Evolutionary conservation across 2,329 filamentous ascomycete genomes (phyloP).

Genomic region (Epichloe coenophiala): DNA sequence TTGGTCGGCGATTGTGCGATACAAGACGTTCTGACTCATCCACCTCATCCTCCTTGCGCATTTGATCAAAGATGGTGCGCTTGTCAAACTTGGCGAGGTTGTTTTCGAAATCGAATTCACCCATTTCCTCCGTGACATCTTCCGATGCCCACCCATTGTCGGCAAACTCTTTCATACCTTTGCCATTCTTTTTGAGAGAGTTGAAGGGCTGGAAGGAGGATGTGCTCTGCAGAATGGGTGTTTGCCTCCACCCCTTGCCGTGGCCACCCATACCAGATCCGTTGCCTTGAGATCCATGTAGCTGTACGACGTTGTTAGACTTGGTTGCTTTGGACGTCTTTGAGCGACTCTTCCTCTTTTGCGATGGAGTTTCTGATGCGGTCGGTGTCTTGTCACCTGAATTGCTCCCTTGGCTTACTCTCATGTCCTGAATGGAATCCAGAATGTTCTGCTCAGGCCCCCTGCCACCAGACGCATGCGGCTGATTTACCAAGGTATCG

Average conservation of each 20-base stretch:
- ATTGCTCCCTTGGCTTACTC: constrained; percentile 8
- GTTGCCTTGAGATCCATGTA: constrained; percentile 14
- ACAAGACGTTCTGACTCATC: constrained; percentile 88
- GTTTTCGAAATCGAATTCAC: constrained; percentile 85
- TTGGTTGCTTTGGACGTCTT: constrained; percentile 21
- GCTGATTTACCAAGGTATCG: constrained; percentile 3
- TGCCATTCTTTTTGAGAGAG: constrained; percentile 43
- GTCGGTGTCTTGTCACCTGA: constrained; percentile 10
- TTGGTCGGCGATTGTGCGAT: constrained; percentile 63
- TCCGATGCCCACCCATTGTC: constrained; percentile 91
- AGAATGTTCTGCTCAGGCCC: constrained; percentile 14
- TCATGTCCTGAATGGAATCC: constrained; percentile 15
- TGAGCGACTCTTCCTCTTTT: constrained; percentile 19
- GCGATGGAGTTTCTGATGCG: constrained; percentile 11
- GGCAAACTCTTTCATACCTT: constrained; percentile 28
- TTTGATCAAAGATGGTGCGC: constrained; percentile 78
- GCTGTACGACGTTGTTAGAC: constrained; percentile 12
- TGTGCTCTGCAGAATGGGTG: constrained; percentile 45
- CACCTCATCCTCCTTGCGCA: constrained; percentile 74
- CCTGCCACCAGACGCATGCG: background rate
- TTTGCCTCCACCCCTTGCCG: constrained; percentile 46
- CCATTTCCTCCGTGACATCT: constrained; percentile 87
- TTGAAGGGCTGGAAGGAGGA: constrained; percentile 50
- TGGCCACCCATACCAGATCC: constrained; percentile 17
- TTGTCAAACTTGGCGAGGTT: constrained; percentile 94